Evolutionary conservation across 768 basidiomycete genomes (phyloP), one percentile per base, ranked within the genome.

Genomic region (Russula compacta): DNA sequence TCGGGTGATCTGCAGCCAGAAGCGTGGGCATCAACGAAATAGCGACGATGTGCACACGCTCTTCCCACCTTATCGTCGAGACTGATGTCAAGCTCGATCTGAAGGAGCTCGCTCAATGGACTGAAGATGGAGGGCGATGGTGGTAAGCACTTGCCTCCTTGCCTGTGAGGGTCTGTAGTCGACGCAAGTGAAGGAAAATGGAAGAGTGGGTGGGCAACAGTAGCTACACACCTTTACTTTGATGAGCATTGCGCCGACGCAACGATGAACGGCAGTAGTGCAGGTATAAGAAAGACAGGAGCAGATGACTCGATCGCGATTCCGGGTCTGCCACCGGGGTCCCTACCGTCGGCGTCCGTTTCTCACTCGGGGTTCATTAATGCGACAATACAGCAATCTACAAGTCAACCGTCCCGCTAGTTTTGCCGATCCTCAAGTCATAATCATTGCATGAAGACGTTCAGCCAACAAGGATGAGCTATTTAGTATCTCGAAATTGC

Each of bases 21-120:
- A 17, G 3, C 9, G n/a, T 32, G 12, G 19, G 38, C 29, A 44
- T 17, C 3, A 17, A 49, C 48, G 15, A 49, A 29, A 17, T 32
- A 33, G 29, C 29, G 29, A 14, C 7, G 2, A 15, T 14, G 12
- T 15, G 39, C 42, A 47, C 11, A 53, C 29, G 68, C 81, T 52
- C 58, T 4, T 10, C 53, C 11, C 21, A 86, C 94, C 81, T 87
- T 88, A 76, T 92, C 91, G 65, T 91, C 89, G 15, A 80, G 76
- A 73, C 95, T 93, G 72, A 97, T 92, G 77, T 97, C 93, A 65
- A 98, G 83, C 74, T 98, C 95, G 73, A 97, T 94, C 95, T 83
- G n/a, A 60, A 15, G 44, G 50, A 53, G n/a, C 6, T 12, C 21
- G 24, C 36, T 53, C 14, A 14, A 50, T 14, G 4, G n/a, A 39